phyloP scores from a whole-genome alignment of 495 filamentous ascomycete species.

The Extremus antarcticus region DNA sequence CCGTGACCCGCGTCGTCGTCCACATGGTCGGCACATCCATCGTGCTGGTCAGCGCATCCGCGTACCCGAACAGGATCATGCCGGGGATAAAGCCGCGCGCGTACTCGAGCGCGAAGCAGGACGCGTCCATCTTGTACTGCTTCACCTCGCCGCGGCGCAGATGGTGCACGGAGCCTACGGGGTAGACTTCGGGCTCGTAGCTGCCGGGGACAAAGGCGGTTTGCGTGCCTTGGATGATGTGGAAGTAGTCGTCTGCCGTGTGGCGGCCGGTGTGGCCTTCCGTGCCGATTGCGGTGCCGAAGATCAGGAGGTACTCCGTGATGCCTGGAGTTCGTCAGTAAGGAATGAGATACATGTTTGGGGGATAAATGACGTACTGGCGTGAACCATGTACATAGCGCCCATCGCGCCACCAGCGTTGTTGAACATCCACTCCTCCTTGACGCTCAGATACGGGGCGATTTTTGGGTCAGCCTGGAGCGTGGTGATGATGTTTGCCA shows the following conservation, averaged over 20 bases:
- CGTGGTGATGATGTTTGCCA: slow-evolving; percentile 49
- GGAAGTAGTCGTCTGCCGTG: slow-evolving; percentile 87
- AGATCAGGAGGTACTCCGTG: slow-evolving; percentile 74
- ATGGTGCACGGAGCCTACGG: slow-evolving; percentile 65
- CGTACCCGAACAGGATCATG: slow-evolving; percentile 80
- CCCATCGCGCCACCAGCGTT: slow-evolving; percentile 57
- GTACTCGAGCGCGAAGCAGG: slow-evolving; percentile 81
- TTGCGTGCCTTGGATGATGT: slow-evolving; percentile 69
- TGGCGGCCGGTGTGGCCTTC: slow-evolving; percentile 80
- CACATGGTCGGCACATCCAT: slow-evolving; percentile 57
- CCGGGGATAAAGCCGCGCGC: slow-evolving; percentile 83
- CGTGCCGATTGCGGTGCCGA: slow-evolving; percentile 74
- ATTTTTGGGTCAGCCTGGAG: slow-evolving; percentile 27
- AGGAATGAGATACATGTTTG: neutral
- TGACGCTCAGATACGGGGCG: slow-evolving; percentile 40
- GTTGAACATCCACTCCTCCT: slow-evolving; percentile 62
- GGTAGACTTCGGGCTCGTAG: slow-evolving; percentile 64
- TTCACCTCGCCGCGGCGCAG: slow-evolving; percentile 63
- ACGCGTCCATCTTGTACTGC: slow-evolving; percentile 73
- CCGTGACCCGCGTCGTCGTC: slow-evolving; percentile 61
- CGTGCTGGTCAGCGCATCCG: slow-evolving; percentile 64
- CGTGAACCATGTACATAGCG: slow-evolving; percentile 80
- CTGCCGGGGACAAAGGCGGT: slow-evolving; percentile 58
- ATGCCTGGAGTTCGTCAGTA: slow-evolving; percentile 25
- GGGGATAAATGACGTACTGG: slow-evolving; percentile 40